These are phyloP conservation scores for Phytophthora cryptogea DNA, from an alignment of 352 stramenopile species.

Conservation along the genomic window DNA sequence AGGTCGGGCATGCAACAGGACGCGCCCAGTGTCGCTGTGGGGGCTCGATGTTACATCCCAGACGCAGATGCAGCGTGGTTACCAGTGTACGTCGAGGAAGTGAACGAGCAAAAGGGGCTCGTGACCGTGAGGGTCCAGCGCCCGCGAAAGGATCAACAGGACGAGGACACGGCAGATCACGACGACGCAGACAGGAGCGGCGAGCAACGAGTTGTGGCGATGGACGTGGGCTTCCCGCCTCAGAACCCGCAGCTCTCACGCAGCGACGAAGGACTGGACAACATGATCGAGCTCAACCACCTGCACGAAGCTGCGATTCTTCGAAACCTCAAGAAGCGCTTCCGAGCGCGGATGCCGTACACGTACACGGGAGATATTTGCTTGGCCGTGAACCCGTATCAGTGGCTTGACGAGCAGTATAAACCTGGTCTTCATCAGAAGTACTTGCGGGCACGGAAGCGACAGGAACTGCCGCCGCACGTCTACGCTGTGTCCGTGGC, in stretches of 20 bases:
- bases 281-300: constrained; percentile 87
- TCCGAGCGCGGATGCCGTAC: constrained; percentile 88
- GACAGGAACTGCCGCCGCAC: constrained; percentile 64
- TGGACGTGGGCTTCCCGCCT: constrained; percentile 55
- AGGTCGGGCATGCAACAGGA: constrained; percentile 19
- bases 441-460: constrained; percentile 58
- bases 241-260: constrained; percentile 55
- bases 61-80: constrained; percentile 72
- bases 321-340: constrained; percentile 86
- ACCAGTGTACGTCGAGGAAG: constrained; percentile 67
- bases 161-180: constrained; percentile 32
- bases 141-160: constrained; percentile 26
- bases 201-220: constrained; percentile 38
- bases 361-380: constrained; percentile 97
- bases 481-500: constrained; percentile 76
- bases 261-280: constrained; percentile 46
- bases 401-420: constrained; percentile 88
- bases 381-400: constrained; percentile 97
- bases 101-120: constrained; percentile 49
- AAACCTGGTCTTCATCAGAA: constrained; percentile 57
- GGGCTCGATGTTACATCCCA: constrained; percentile 76
- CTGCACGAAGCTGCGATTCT: constrained; percentile 91
- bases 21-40: constrained; percentile 49
- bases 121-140: constrained; percentile 53
- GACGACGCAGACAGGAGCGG: constrained; percentile 25